Base-by-base conservation (phyloP, 169 alveolate species). In the Cryptosporidium sp. region DNA sequence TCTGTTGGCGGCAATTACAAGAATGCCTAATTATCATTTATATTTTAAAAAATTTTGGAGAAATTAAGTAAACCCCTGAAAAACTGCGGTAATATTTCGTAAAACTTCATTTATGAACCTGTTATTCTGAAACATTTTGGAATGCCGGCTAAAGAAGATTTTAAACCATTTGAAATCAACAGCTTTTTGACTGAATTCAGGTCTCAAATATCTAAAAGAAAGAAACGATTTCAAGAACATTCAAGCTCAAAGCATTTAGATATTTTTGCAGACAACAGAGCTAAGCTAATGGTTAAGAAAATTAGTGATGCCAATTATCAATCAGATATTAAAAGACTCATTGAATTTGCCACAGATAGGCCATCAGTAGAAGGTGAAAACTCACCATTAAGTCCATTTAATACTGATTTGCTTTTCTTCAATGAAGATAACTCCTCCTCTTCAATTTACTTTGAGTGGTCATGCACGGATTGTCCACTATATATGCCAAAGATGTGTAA, bases 401-500 rank as follows among this genome's bases (percentile, higher is more conserved):
- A 67, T 62, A 61, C 89, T 1, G 89, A 80, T 7, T 31, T 80
- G 7, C 37, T 45, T 2, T 41, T 67, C n/a, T 67, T 67, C 3
- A 80, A 80, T 80, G 89, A 80, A 18, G 89, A 80, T 14, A 18
- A 41, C 12, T 18, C 74, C 21, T 52, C 86, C n/a, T 45, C 50
- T 31, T 35, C 71, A 35, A n/a, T 41, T 29, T 80, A 80, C 50
- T 80, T 80, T 65, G 89, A 80, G 62, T 80, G 74, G 80, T 59
- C 89, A 39, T 58, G 80, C 18, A 39, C 45, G 29, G 89, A 80
- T 39, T 62, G 74, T 65, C 89, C 89, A 23, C 26, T 80, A 45
- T 80, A 80, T 80, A 21, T 80, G 62, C 89, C 89, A 61, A 80
- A 80, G 52, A 62, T 80, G 39, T 80, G 89, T 43, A 39, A 33